phyloP scores from a whole-genome alignment of 495 filamentous ascomycete species.

The Entonaema liquescens region DNA sequence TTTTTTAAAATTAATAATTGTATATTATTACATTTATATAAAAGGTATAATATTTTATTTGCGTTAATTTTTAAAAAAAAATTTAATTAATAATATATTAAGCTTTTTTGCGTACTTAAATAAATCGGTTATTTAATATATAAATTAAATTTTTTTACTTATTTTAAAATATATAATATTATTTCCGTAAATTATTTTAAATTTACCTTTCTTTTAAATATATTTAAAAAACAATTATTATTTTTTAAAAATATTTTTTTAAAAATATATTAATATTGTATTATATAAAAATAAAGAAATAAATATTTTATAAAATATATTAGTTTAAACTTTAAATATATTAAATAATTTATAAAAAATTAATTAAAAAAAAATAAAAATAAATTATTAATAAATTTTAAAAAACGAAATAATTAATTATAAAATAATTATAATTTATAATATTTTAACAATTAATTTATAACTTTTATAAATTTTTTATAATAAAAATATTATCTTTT shows the following conservation, averaged over 20 bases:
- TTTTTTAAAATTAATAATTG: slow-evolving; percentile 3
- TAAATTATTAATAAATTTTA: neutral
- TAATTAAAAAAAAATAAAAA: neutral
- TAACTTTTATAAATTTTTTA: too few relatives aligned
- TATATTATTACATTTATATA: too few relatives aligned
- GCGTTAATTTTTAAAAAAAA: too few relatives aligned
- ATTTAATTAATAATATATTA: too few relatives aligned
- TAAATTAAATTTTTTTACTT: neutral
- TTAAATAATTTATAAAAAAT: neutral
- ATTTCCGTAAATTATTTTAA: neutral
- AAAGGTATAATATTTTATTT: too few relatives aligned
- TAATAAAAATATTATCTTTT: neutral
- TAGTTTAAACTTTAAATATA: neutral
- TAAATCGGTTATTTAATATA: neutral
- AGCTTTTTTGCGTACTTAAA: too few relatives aligned
- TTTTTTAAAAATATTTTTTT: neutral
- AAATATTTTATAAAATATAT: slow-evolving; percentile 4
- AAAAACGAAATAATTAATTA: too few relatives aligned
- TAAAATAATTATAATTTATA: too few relatives aligned
- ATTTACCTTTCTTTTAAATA: too few relatives aligned
- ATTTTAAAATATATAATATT: slow-evolving; percentile 5
- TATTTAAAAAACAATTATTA: neutral
- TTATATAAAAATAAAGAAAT: neutral
- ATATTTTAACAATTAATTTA: too few relatives aligned
- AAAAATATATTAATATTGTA: neutral